These are phyloP conservation scores for Collybia sordida DNA, from an alignment of 768 basidiomycete genomes.

Conservation along the genomic window DNA sequence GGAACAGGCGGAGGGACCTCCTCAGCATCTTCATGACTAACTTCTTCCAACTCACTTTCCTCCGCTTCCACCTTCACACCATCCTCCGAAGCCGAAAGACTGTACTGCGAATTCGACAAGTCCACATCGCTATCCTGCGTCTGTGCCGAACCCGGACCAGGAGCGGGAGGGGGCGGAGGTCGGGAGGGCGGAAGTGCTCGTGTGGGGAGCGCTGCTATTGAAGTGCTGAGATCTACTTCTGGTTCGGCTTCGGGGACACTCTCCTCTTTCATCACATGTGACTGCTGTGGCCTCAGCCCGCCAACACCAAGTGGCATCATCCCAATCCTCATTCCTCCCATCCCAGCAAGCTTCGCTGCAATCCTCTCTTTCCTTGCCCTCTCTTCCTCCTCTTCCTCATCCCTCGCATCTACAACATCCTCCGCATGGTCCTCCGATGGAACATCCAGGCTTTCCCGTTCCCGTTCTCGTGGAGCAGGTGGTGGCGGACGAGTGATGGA, in stretches of 20 bases:
- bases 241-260: conserved; percentile 2
- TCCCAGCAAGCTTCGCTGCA: conserved; percentile 49
- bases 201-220: conserved; percentile 1
- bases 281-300: conserved; percentile 27
- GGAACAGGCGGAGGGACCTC: conserved; percentile 58
- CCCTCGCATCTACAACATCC: conserved; percentile 26
- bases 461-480: conserved; percentile 27
- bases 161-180: conserved; percentile 30
- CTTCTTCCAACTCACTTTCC: conserved; percentile 73
- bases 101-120: conserved; percentile 22
- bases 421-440: conserved; percentile 11
- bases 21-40: conserved; percentile 53
- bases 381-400: conserved; percentile 63
- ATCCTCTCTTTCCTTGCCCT: conserved; percentile 54
- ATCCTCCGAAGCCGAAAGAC: conserved; percentile 51
- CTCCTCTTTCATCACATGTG: conserved; percentile 24
- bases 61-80: conserved; percentile 66
- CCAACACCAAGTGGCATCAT: conserved; percentile 47
- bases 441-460: conserved; percentile 19
- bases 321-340: conserved; percentile 61
- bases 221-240: not conserved
- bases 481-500: conserved; percentile 36
- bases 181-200: conserved; percentile 15
- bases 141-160: too few species aligned
- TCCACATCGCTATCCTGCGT: conserved; percentile 34